Percentiles rank a stretch among this genome's conserved stretches.
Conservation (phyloP, 75 land plant genomes). For the Sequoia sempervirens region DNA sequence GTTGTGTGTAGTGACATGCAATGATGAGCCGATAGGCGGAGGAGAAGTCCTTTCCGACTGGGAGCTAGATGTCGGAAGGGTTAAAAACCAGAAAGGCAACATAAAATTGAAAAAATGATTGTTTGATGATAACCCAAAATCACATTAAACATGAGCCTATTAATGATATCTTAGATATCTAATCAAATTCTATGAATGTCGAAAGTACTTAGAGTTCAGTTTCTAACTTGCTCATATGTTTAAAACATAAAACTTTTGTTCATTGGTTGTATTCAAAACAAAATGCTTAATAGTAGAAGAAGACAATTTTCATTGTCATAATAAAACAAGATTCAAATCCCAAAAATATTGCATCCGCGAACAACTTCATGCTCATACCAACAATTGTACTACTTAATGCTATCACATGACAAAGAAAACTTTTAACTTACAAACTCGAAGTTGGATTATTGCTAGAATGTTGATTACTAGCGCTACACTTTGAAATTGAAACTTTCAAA, state of each 20-base stretch:
- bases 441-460: constrained; percentile 56
- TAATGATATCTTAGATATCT: neutral
- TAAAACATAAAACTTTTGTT: neutral
- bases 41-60: no score
- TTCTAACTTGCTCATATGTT: no score
- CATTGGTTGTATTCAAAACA: neutral
- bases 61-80: no score
- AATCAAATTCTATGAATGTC: neutral
- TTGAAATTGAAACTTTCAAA: constrained; percentile 67
- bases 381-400: no score
- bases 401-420: neutral
- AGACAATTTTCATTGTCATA: neutral
- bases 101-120: neutral
- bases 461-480: constrained; percentile 38
- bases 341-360: neutral
- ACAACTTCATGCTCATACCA: neutral
- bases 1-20: no score
- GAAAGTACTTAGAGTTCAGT: neutral
- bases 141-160: neutral
- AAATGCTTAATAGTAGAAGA: neutral
- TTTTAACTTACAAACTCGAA: constrained; percentile 67
- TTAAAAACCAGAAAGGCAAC: no score
- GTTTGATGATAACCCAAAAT: neutral
- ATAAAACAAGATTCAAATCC: neutral
- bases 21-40: no score